A percentile compares a stretch with the other conserved stretches of the same genome.
Evolutionary conservation across 768 basidiomycete species (phyloP).

Genomic region (Auriscalpium microsporum): DNA sequence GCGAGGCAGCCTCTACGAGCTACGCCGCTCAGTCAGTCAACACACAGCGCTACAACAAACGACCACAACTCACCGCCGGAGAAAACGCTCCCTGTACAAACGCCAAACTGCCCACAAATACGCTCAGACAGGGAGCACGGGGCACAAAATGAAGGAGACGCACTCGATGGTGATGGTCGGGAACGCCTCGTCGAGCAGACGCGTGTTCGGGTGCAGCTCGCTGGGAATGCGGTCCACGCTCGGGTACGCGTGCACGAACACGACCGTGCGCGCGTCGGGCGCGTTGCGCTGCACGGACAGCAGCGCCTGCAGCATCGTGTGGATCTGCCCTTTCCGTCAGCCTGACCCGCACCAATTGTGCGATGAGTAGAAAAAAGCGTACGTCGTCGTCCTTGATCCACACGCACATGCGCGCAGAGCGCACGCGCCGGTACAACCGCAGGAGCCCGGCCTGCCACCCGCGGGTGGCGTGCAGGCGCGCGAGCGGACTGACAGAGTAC

Average conservation of each 20-base stretch:
- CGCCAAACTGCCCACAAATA: not conserved
- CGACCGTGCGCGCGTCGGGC: conserved; percentile 11
- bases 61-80: conserved; percentile 6
- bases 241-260: conserved; percentile 13
- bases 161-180: conserved; percentile 15
- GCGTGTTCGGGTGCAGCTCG: conserved; percentile 15
- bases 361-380: not conserved
- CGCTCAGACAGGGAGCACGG: not conserved
- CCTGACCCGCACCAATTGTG: not conserved
- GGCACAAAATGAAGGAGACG: not conserved
- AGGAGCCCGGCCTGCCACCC: conserved; percentile 3
- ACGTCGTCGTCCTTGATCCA: conserved; percentile 16
- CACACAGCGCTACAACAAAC: not conserved
- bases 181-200: conserved; percentile 15
- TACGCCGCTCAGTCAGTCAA: not conserved
- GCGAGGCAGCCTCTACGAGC: conserved; percentile 12
- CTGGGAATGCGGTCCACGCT: conserved; percentile 10
- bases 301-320: conserved; percentile 12
- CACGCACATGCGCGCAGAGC: conserved; percentile 10
- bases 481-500: conserved; percentile 5
- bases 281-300: conserved; percentile 12
- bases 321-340: conserved; percentile 2
- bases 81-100: conserved; percentile 8
- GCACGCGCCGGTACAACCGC: conserved; percentile 7
- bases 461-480: not conserved